phyloP scores from a whole-genome alignment of 352 stramenopile species.

The Pythium biforme region DNA sequence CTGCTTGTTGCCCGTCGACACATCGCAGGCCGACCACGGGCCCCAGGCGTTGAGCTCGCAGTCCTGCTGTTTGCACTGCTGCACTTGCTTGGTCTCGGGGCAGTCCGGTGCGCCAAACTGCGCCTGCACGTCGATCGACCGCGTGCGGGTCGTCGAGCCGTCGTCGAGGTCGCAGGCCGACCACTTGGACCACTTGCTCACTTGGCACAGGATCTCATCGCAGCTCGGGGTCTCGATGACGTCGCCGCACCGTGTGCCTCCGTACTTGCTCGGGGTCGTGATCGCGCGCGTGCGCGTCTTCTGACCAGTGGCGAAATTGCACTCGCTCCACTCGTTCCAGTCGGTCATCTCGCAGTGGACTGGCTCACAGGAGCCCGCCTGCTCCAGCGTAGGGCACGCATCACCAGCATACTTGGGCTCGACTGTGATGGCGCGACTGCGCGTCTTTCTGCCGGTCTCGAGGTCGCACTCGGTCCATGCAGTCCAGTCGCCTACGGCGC shows the following conservation, averaged over 20 bases:
- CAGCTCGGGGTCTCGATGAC: constrained; percentile 29
- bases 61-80: constrained; percentile 36
- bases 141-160: constrained; percentile 31
- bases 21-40: constrained; percentile 27
- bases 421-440: constrained; percentile 29
- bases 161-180: constrained; percentile 32
- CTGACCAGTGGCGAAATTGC: constrained; percentile 37
- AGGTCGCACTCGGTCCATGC: constrained; percentile 53
- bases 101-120: constrained; percentile 35
- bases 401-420: constrained; percentile 35
- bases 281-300: constrained; percentile 44
- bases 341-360: constrained; percentile 32
- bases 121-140: constrained; percentile 31
- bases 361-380: constrained; percentile 31
- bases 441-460: constrained; percentile 39
- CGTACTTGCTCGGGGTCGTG: constrained; percentile 24
- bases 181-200: constrained; percentile 36
- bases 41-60: constrained; percentile 44
- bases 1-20: constrained; percentile 31
- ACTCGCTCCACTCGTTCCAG: constrained; percentile 42
- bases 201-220: constrained; percentile 37
- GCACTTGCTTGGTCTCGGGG: constrained; percentile 23
- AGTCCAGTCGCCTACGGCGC: constrained; percentile 46
- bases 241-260: constrained; percentile 25
- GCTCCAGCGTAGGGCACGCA: constrained; percentile 10